A percentile compares a stretch with the other conserved stretches of the same genome.
These are phyloP conservation scores for Schizophyllum commune DNA, from an alignment of 1,284 basidiomycete genomes.

Conservation along the genomic window DNA sequence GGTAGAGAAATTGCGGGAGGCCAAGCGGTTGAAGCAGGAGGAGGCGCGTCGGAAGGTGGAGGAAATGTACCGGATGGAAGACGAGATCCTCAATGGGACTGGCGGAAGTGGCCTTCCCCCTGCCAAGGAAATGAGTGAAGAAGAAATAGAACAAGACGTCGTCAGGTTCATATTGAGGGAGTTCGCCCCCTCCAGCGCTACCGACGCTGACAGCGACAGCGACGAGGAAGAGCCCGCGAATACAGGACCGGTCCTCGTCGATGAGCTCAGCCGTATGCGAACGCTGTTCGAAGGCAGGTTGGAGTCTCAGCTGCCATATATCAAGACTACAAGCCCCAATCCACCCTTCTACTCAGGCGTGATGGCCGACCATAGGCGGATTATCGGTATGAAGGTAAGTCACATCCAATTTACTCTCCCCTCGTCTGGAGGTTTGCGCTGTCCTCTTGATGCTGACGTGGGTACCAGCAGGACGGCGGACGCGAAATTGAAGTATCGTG, in stretches of 20 bases:
- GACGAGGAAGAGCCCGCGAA: background rate
- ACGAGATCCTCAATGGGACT: too few relatives aligned
- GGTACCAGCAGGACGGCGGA: too few relatives aligned
- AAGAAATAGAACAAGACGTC: too few relatives aligned
- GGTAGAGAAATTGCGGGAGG: conserved; percentile 15
- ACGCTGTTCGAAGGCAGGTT: conserved; percentile 23
- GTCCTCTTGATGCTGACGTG: too few relatives aligned
- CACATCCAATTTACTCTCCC: too few relatives aligned
- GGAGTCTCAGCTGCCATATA: conserved; percentile 26
- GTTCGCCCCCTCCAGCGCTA: too few relatives aligned
- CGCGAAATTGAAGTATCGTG: too few relatives aligned
- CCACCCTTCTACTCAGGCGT: conserved; percentile 30
- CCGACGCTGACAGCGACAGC: too few relatives aligned
- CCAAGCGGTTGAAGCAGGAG: background rate
- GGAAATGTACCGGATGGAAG: conserved; percentile 2
- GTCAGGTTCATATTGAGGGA: too few relatives aligned
- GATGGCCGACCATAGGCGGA: conserved; percentile 40
- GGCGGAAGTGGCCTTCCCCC: too few relatives aligned
- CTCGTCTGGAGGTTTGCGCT: too few relatives aligned
- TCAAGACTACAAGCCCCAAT: conserved; percentile 20
- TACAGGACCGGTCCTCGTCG: background rate
- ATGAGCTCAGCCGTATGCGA: background rate
- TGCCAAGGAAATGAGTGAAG: too few relatives aligned
- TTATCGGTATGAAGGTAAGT: conserved; percentile 35
- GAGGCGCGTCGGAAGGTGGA: background rate